Evolutionary conservation across 2,329 filamentous ascomycete species (phyloP).

Genomic region (Sporothrix mexicana): DNA sequence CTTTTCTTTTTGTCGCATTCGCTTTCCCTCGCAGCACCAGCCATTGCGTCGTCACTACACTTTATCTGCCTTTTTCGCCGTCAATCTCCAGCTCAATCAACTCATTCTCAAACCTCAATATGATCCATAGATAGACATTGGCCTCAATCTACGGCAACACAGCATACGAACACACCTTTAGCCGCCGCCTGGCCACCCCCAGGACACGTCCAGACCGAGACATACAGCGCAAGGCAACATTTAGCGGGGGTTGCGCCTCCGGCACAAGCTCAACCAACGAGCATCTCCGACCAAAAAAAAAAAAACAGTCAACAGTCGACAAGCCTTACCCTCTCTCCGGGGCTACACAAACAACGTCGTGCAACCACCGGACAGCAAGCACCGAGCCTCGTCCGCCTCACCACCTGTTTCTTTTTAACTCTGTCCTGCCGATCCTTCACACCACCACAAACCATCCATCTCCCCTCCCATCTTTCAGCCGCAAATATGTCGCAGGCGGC

Average conservation of each 20-base stretch:
- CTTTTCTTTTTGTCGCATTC: background rate
- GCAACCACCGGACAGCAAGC: conserved; percentile 18
- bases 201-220: conserved; percentile 13
- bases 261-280: background rate
- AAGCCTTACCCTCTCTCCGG: background rate
- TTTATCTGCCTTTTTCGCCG: background rate
- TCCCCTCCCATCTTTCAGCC: background rate
- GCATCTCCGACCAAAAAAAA: background rate
- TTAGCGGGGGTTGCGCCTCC: conserved; percentile 28
- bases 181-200: conserved; percentile 13
- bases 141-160: background rate
- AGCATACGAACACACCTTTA: background rate
- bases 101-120: background rate
- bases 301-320: background rate
- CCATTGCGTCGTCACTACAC: conserved; percentile 6
- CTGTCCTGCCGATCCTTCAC: background rate
- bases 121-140: conserved; percentile 4
- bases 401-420: background rate
- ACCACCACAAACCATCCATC: background rate
- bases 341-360: conserved; percentile 21
- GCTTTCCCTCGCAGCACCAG: background rate
- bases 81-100: background rate
- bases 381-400: background rate
- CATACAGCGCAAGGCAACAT: conserved; percentile 21
- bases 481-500: conserved; percentile 27